phyloP scores from a whole-genome alignment of 2,329 filamentous ascomycete genomes.

The Coniochaeta sp. region DNA sequence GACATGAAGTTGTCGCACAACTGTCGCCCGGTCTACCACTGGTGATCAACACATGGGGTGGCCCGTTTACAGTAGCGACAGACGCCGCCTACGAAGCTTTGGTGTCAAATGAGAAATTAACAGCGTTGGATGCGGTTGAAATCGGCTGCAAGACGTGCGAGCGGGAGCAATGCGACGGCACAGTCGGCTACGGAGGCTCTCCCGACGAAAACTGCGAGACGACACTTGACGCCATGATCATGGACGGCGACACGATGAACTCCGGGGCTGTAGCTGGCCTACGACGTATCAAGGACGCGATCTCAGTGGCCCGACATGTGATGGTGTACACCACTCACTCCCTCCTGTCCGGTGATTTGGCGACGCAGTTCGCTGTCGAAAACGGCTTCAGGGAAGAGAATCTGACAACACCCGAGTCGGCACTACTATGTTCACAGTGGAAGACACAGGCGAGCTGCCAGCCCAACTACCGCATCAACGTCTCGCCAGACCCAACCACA shows the following conservation, averaged over 20 bases:
- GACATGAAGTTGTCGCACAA: background rate
- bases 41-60: conserved; percentile 49
- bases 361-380: conserved; percentile 43
- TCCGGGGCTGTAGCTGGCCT: conserved; percentile 45
- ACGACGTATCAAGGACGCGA: conserved; percentile 39
- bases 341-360: conserved; percentile 44
- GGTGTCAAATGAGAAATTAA: conserved; percentile 3
- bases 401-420: conserved; percentile 34
- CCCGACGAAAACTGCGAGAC: conserved; percentile 51
- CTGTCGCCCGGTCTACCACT: conserved; percentile 35
- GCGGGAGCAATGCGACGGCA: conserved; percentile 44
- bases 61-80: conserved; percentile 43
- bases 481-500: conserved; percentile 32
- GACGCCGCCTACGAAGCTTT: conserved; percentile 40
- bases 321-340: conserved; percentile 45
- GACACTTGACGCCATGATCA: conserved; percentile 52
- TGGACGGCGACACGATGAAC: conserved; percentile 48
- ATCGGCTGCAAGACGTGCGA: conserved; percentile 46
- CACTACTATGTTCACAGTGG: conserved; percentile 35
- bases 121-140: conserved; percentile 42
- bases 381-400: conserved; percentile 42
- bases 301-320: conserved; percentile 42
- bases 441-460: conserved; percentile 29
- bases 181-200: conserved; percentile 47
- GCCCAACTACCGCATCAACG: conserved; percentile 43